These are phyloP conservation scores for Galerina marginata DNA, from an alignment of 768 basidiomycete genomes.

Conservation along the genomic window DNA sequence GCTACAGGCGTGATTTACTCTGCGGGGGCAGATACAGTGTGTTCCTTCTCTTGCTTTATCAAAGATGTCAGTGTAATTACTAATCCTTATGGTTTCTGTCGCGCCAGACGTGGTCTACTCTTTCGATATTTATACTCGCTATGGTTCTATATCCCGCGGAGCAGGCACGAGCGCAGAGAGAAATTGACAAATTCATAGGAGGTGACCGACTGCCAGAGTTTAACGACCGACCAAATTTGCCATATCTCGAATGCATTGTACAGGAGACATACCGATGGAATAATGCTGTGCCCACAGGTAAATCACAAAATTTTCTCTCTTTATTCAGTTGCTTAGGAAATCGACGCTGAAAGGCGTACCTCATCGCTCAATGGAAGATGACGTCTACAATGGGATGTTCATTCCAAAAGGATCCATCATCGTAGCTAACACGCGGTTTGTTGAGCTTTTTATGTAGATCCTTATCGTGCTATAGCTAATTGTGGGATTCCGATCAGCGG, in stretches of 20 bases:
- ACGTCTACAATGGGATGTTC: conserved; percentile 16
- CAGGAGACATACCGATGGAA: conserved; percentile 30
- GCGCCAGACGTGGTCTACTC: conserved; percentile 1
- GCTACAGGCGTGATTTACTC: conserved; percentile 36
- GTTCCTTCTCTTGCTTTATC: not conserved
- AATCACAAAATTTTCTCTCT: conserved; percentile 23
- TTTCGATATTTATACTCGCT: conserved; percentile 27
- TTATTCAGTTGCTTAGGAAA: conserved; percentile 17
- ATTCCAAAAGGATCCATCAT: conserved; percentile 39
- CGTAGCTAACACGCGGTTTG: conserved; percentile 30
- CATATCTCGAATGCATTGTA: conserved; percentile 33
- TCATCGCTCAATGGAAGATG: conserved; percentile 30
- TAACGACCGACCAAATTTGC: conserved; percentile 26
- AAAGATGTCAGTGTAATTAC: no score
- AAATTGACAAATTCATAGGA: conserved; percentile 33
- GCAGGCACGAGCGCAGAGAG: conserved; percentile 32
- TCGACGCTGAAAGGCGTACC: conserved; percentile 28
- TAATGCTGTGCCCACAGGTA: conserved; percentile 23
- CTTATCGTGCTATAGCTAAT: not conserved
- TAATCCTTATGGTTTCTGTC: not conserved
- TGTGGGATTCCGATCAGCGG: conserved; percentile 18
- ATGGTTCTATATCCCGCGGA: conserved; percentile 33
- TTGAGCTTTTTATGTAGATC: not conserved
- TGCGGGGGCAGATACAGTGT: conserved; percentile 43
- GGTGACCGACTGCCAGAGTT: conserved; percentile 32